Evolutionary conservation across 345 rosid species (phyloP).

Genomic region (Sonneratia caseolaris): DNA sequence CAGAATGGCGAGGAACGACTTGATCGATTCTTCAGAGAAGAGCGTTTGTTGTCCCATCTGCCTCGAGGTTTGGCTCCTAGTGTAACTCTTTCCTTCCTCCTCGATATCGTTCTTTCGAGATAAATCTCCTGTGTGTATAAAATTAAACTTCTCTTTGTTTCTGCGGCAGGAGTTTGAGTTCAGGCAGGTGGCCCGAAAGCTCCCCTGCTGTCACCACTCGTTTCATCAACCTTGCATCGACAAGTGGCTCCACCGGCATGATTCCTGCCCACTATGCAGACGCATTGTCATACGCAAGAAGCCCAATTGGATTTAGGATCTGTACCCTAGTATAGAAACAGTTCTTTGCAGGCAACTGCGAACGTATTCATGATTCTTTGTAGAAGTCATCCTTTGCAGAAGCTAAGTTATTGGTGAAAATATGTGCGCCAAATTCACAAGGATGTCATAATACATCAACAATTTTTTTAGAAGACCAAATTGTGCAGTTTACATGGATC

Average conservation of each 20-base stretch:
- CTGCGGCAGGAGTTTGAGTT: conserved; percentile 23
- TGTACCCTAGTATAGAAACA: background rate
- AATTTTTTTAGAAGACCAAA: background rate
- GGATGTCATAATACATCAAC: background rate
- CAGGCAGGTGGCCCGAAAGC: conserved; percentile 13
- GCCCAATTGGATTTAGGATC: background rate
- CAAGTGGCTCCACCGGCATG: conserved; percentile 18
- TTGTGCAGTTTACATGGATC: background rate
- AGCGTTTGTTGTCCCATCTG: conserved; percentile 29
- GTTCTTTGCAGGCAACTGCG: background rate
- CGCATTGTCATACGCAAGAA: background rate
- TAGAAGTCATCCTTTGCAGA: background rate
- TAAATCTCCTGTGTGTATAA: background rate
- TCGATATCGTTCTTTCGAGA: too few species aligned
- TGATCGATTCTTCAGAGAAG: conserved; percentile 17
- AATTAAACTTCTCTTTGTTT: background rate
- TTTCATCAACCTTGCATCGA: conserved; percentile 21
- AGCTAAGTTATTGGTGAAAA: background rate
- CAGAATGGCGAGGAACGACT: conserved; percentile 13
- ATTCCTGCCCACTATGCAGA: conserved; percentile 38
- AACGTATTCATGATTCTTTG: background rate
- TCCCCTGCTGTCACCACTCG: conserved; percentile 24
- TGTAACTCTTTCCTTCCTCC: background rate
- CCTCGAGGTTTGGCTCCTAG: conserved; percentile 25
- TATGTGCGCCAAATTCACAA: background rate